phyloP scores from a whole-genome alignment of 1,139 yeast genomes.

The Lodderomyces parapsilosis region DNA sequence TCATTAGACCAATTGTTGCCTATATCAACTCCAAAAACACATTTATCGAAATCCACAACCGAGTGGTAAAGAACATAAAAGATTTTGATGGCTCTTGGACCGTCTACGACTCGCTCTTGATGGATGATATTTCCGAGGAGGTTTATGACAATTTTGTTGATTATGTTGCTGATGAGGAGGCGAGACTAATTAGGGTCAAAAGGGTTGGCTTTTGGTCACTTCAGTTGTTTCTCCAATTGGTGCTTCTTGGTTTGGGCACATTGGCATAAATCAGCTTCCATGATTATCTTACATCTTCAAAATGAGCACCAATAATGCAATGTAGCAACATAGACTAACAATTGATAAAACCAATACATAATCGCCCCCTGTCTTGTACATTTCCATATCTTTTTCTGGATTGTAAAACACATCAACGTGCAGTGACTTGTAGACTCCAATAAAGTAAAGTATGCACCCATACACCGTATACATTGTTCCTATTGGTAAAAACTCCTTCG shows the following conservation, averaged over 20 bases:
- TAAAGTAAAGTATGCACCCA: constrained; percentile 47
- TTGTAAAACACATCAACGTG: constrained; percentile 48
- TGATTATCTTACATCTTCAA: constrained; percentile 26
- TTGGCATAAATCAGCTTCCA: constrained; percentile 15
- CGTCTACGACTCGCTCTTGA: constrained; percentile 80
- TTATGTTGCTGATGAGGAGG: constrained; percentile 85
- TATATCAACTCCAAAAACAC: constrained; percentile 89
- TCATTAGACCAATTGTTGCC: constrained; percentile 91
- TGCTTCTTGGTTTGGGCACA: constrained; percentile 77
- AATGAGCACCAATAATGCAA: constrained; percentile 43
- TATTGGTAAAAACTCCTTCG: constrained; percentile 50
- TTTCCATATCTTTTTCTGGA: constrained; percentile 37
- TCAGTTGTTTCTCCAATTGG: constrained; percentile 76
- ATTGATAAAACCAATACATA: constrained; percentile 42
- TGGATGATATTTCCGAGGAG: constrained; percentile 89
- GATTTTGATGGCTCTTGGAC: constrained; percentile 98
- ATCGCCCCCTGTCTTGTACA: constrained; percentile 52
- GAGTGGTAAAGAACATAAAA: constrained; percentile 71
- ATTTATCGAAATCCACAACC: constrained; percentile 81
- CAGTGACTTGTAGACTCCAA: constrained; percentile 47
- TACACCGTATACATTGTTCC: constrained; percentile 54
- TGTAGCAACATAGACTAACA: constrained; percentile 47
- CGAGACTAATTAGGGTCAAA: constrained; percentile 65
- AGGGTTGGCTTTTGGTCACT: constrained; percentile 94
- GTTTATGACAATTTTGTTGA: constrained; percentile 89